Evolutionary conservation across 2,329 filamentous ascomycete species (phyloP), one percentile per base, ranked within the genome.

Genomic region (Juglanconis oblonga): DNA sequence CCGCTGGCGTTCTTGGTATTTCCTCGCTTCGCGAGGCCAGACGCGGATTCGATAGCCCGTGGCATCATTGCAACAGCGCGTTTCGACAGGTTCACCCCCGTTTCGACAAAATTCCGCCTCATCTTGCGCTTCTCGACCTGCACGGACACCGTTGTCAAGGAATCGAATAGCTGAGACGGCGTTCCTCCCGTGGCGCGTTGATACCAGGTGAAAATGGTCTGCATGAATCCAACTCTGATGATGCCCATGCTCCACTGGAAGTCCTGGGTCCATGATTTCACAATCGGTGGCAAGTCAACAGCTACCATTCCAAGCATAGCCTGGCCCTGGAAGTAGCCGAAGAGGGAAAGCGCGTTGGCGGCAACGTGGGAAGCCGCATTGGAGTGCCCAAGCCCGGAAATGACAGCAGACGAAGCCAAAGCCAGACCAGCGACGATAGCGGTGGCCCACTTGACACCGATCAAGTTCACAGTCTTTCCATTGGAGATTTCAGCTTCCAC

Each of bases 231-330:
- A 47, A 97, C 82, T 55, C 85, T 85, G 69, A 98, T 96, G 68
- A 98, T 92, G 68, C 94, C 94, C 91, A 98, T 95, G 70, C 89
- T 96, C 94, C 94, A 98, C 72, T 96, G 90, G 78, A 98, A 97
- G 76, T 97, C 94, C 77, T 97, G 93, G 1, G 93, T 97, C 94
- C 94, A 98, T 0, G 93, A 84, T 69, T 90, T 84, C 57, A 96
- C 94, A 63, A 97, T 90, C 0, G 94, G 94, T 9, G 94, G 94
- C 57, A 97, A 83, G 50, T 82, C 81, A 13, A 97, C 88, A 24
- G 89, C 85, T 57, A 88, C 91, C 75, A 97, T 88, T 64, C 93
- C 93, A 68, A 97, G 81, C 74, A 97, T 92, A 32, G 94, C 93
- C 75, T 97, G 93, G 4, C 91, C 87, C 76, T 98, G 94, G 82